Evolutionary conservation across 2,329 filamentous ascomycete genomes (phyloP), one percentile per base, ranked within the genome.

Genomic region (Xylariaceae sp.): DNA sequence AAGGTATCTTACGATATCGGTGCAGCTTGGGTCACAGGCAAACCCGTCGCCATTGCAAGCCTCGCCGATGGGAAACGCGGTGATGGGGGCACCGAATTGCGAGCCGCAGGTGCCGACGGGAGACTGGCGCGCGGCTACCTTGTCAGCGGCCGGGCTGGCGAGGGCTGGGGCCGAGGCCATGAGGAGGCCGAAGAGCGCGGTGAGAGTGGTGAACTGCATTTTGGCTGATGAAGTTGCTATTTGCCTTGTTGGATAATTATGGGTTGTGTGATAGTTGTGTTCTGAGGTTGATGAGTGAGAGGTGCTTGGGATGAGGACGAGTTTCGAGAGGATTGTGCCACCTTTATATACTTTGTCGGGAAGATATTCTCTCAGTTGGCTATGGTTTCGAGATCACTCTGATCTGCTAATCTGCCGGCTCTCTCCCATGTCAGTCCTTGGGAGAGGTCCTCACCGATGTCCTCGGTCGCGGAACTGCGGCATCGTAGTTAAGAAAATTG

Each of bases 51-150:
- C 57, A 26, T 18, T 55, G 57, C 57, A 59, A n/a, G 50, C 24
- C 36, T 35, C 45, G 24, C 57, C 57, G 47, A 59, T 52, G 32
- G 42, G 46, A 37, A 48, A 57, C 20, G 57, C 37, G 2, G 37
- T 35, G 32, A 59, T 59, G 21, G 57, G 57, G 23, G 54, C 54
- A 7, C 57, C 57, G 39, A 54, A 52, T 33, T 51, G 54, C 32
- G 54, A 47, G 32, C 54, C 57, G 47, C 57, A 59, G 42, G 33
- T 52, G 21, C 37, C 43, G 11, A 52, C 55, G 29, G 52, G 41
- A 23, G 4, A 24, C 52, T 57, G 57, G 37, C 50, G 46, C 3
- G 51, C 37, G 4, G 32, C 37, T 39, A 49, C 32, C 15, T 44
- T 26, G 18, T 37, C 33, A n/a, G n/a, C n/a, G 11, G 45, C 41